Evolutionary conservation across 1,284 basidiomycete genomes (phyloP).

Genomic region (Irpex rosettiformis): DNA sequence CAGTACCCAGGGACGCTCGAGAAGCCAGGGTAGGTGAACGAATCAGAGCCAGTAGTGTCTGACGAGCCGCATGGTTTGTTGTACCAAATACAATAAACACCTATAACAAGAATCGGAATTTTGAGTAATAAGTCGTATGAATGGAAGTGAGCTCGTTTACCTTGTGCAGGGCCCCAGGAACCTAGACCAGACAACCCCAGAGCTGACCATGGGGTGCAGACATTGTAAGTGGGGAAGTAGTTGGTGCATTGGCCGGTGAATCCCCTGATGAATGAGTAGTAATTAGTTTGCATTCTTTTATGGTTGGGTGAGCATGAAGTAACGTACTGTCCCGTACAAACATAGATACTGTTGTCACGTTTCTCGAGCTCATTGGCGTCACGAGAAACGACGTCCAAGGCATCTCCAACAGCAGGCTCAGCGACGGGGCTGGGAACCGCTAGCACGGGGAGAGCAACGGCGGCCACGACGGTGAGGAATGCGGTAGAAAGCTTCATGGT

Average conservation of each 20-base stretch:
- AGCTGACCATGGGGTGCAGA: slow-evolving; percentile 8
- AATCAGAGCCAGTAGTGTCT: slow-evolving; percentile 2
- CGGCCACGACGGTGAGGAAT: slow-evolving; percentile 2
- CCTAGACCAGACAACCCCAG: slow-evolving; percentile 7
- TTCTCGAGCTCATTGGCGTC: slow-evolving; percentile 5
- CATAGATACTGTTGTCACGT: slow-evolving; percentile 2
- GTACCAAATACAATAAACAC: slow-evolving; percentile 8
- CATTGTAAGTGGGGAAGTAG: slow-evolving; percentile 6
- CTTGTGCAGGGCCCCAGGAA: slow-evolving; percentile 5
- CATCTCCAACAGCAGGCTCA: not conserved
- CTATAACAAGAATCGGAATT: not conserved
- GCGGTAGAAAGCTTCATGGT: slow-evolving; percentile 7
- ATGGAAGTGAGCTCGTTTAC: not conserved
- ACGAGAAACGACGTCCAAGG: not conserved
- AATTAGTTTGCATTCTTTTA: not conserved
- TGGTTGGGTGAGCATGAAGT: not conserved
- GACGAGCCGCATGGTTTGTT: slow-evolving; percentile 1
- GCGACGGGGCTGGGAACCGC: slow-evolving; percentile 7
- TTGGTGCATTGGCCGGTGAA: slow-evolving; percentile 5
- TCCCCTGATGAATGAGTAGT: not conserved
- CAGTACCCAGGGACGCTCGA: slow-evolving; percentile 8
- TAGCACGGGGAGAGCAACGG: not conserved
- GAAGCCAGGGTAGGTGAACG: slow-evolving; percentile 9
- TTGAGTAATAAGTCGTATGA: not conserved
- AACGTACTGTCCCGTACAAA: slow-evolving; percentile 5